Conservation (phyloP, 805 yeast genomes). For the Ogataea zsoltii region DNA sequence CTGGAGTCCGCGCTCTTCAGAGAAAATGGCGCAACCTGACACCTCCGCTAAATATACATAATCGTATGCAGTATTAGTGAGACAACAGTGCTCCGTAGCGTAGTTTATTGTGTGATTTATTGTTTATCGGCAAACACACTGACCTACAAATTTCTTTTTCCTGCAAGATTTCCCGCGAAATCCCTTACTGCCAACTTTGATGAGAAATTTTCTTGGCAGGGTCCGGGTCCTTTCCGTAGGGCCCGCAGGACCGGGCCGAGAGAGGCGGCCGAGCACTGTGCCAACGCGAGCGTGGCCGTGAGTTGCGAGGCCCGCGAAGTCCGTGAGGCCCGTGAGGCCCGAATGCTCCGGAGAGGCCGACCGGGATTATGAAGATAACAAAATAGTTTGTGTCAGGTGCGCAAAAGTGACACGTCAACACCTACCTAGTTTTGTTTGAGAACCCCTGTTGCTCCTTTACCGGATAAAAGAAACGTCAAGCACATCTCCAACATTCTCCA, state of each 20-base stretch:
- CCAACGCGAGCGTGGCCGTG: too few species aligned
- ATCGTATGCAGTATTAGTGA: neutral
- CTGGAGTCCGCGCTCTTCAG: neutral
- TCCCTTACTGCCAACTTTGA: conserved; percentile 2
- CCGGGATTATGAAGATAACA: too few species aligned
- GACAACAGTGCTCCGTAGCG: too few species aligned
- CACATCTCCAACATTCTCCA: neutral
- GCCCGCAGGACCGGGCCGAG: too few species aligned
- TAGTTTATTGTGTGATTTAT: neutral
- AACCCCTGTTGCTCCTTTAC: too few species aligned
- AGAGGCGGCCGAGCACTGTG: too few species aligned
- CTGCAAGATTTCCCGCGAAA: conserved; percentile 6
- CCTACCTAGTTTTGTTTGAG: too few species aligned
- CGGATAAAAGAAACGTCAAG: too few species aligned
- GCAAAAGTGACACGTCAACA: too few species aligned
- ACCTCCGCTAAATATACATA: conserved; percentile 6
- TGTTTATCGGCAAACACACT: neutral
- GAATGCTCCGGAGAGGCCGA: too few species aligned
- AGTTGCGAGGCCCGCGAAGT: neutral
- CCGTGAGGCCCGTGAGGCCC: neutral
- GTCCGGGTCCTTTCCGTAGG: too few species aligned
- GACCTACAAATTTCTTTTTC: neutral
- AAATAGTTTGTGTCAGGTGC: too few species aligned
- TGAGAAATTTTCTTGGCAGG: conserved; percentile 11
- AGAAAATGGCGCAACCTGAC: conserved; percentile 6